A percentile compares a stretch with the other conserved stretches of the same genome.
phyloP scores from a whole-genome alignment of 2,329 filamentous ascomycete species.

The Macrophomina phaseolina region DNA sequence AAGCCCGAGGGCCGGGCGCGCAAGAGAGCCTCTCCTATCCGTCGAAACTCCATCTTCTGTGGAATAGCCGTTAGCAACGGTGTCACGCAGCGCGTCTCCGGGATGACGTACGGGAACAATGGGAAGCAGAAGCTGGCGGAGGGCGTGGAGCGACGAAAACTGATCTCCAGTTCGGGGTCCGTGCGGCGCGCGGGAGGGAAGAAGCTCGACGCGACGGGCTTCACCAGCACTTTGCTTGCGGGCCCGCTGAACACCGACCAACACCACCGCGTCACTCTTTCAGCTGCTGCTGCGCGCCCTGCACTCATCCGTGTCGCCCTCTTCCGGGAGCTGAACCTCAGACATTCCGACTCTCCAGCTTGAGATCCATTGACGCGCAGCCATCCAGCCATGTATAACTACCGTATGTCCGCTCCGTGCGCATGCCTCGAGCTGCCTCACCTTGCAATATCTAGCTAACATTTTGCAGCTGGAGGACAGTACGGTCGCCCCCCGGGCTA shows the following conservation, averaged over 20 bases:
- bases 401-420: constrained; percentile 31
- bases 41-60: constrained; percentile 38
- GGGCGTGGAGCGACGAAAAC: constrained; percentile 17
- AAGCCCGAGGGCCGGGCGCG: constrained; percentile 33
- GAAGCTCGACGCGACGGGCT: constrained; percentile 22
- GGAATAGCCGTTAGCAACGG: neutral
- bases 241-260: constrained; percentile 16
- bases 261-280: constrained; percentile 19
- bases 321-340: neutral
- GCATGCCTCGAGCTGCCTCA: constrained; percentile 10
- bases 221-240: constrained; percentile 6
- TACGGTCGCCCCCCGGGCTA: constrained; percentile 80
- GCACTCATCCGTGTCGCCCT: neutral
- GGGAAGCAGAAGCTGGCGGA: neutral
- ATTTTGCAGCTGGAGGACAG: constrained; percentile 54
- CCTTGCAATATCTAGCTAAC: constrained; percentile 32
- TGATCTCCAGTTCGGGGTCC: constrained; percentile 13
- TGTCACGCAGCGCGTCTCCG: neutral
- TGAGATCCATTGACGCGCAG: constrained; percentile 20
- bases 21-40: constrained; percentile 37
- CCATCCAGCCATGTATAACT: constrained; percentile 43
- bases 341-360: neutral
- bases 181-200: constrained; percentile 1
- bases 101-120: constrained; percentile 20
- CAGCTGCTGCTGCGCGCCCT: constrained; percentile 6